Conservation (phyloP, 441 rosid species). For the Euphorbia celastroides region DNA sequence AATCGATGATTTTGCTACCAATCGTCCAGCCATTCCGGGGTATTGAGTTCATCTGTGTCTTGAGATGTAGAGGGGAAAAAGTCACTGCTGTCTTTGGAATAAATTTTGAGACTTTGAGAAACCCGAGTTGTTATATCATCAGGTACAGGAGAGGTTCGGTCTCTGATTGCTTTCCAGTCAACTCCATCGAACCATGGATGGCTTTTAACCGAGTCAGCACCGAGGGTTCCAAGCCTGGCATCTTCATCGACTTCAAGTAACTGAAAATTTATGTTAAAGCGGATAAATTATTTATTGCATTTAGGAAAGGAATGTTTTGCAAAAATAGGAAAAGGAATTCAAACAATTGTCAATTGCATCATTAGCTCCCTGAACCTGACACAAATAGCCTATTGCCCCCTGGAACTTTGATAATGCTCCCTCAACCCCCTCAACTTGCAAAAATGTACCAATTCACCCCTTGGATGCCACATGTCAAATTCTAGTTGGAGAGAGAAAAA, state of each 20-base stretch:
- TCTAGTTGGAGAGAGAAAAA: no score
- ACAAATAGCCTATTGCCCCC: no score
- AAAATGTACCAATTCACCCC: no score
- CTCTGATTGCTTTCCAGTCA: constrained; percentile 57
- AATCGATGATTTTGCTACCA: constrained; percentile 45
- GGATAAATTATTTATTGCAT: no score
- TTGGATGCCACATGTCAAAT: no score
- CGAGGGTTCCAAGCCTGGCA: constrained; percentile 60
- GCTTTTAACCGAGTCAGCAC: constrained; percentile 49
- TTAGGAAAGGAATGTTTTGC: neutral
- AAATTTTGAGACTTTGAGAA: constrained; percentile 42
- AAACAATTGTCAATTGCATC: no score
- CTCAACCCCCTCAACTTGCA: no score
- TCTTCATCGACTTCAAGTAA: constrained; percentile 74
- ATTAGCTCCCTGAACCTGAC: no score
- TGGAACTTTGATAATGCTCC: no score
- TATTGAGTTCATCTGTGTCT: constrained; percentile 40
- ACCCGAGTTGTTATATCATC: constrained; percentile 50
- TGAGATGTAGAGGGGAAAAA: constrained; percentile 31
- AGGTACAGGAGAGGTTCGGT: constrained; percentile 50
- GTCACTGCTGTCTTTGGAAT: constrained; percentile 29
- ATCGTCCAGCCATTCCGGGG: constrained; percentile 71
- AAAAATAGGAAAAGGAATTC: neutral
- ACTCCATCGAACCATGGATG: constrained; percentile 73
- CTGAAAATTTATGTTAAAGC: constrained; percentile 27